Percentiles rank a stretch among this genome's conserved stretches.
Evolutionary conservation across 164 flowering plant species (phyloP).

Genomic region (Buxus sempervirens): DNA sequence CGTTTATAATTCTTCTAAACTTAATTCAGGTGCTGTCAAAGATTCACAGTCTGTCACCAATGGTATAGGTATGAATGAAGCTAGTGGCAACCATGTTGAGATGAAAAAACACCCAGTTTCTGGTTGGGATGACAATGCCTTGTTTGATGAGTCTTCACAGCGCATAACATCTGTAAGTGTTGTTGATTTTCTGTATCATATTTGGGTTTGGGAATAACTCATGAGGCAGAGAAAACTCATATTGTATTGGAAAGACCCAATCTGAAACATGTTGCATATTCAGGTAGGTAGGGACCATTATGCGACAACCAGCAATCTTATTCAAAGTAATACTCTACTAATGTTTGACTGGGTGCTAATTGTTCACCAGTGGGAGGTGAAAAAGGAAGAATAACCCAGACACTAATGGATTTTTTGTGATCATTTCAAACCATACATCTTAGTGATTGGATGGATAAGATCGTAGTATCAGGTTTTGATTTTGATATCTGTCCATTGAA

Average conservation of each 20-base stretch:
- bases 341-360: too few species aligned
- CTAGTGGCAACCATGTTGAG: slow-evolving; percentile 12
- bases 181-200: not conserved
- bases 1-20: slow-evolving; percentile 8
- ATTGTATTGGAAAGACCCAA: not conserved
- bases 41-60: not conserved
- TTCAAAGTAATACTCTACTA: not conserved
- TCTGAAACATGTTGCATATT: not conserved
- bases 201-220: not conserved
- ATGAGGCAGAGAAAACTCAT: not conserved
- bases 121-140: slow-evolving; percentile 4
- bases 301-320: not conserved
- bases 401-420: too few species aligned
- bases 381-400: too few species aligned
- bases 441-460: not conserved
- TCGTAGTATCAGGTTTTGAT: not conserved
- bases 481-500: not conserved
- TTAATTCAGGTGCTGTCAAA: slow-evolving; percentile 1
- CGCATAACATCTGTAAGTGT: slow-evolving; percentile 15
- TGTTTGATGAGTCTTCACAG: slow-evolving; percentile 9
- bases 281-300: not conserved
- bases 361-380: too few species aligned
- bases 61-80: slow-evolving; percentile 8
- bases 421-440: not conserved
- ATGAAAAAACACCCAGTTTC: slow-evolving; percentile 14